A percentile compares a stretch with the other conserved stretches of the same genome.
Evolutionary conservation across 345 rosid genomes (phyloP).

Genomic region (Citrus reticulata): DNA sequence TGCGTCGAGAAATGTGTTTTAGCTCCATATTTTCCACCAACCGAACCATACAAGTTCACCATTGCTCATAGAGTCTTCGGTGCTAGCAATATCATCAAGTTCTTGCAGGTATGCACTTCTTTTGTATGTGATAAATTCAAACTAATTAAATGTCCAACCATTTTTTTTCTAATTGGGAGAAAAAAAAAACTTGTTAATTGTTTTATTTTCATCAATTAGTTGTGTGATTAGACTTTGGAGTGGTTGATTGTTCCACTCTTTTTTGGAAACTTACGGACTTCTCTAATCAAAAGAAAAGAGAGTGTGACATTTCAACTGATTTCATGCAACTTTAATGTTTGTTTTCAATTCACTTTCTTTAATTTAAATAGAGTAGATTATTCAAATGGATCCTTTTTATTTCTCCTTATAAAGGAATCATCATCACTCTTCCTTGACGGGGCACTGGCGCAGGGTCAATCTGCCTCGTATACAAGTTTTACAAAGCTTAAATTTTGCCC

Average conservation of each 20-base stretch:
- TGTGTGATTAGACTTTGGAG: constrained; percentile 1
- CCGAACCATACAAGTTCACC: constrained; percentile 63
- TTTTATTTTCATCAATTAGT: background rate
- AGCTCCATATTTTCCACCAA: constrained; percentile 78
- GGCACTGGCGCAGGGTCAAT: background rate
- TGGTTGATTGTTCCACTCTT: background rate
- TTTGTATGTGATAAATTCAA: background rate
- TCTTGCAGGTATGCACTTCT: constrained; percentile 45
- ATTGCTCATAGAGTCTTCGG: constrained; percentile 69
- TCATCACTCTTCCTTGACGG: background rate
- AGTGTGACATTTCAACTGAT: background rate
- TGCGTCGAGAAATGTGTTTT: constrained; percentile 59
- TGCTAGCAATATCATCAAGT: constrained; percentile 62
- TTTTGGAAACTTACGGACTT: background rate
- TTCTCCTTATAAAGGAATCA: background rate
- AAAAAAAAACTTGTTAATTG: background rate
- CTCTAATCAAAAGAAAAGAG: background rate
- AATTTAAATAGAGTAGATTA: background rate
- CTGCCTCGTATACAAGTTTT: background rate
- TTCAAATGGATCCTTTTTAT: background rate
- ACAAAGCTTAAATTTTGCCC: background rate
- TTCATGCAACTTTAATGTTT: background rate
- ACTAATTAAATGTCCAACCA: background rate
- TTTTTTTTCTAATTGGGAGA: background rate
- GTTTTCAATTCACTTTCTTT: background rate